Conservation (phyloP, 257 asterid genomes). For the Solanum bulbocastanum region DNA sequence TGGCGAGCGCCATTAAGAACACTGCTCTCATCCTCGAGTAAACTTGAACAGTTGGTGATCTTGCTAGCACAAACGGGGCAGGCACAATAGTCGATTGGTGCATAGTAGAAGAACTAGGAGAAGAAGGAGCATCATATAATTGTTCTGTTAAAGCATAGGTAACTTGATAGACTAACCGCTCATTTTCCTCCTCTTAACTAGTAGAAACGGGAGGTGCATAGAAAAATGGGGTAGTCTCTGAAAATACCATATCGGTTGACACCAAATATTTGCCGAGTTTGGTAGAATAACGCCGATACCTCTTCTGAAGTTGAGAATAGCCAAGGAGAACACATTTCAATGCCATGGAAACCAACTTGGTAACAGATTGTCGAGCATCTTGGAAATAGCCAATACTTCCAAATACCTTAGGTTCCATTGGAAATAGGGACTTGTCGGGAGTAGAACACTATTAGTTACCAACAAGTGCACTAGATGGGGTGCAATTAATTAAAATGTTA, state of each 20-base stretch:
- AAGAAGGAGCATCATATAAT: no score
- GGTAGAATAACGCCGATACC: background rate
- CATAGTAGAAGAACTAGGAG: no score
- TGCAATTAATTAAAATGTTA: background rate
- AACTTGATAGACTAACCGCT: background rate
- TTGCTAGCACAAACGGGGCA: background rate
- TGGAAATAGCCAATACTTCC: background rate
- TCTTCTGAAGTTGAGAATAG: background rate
- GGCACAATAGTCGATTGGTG: background rate
- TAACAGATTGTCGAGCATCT: background rate
- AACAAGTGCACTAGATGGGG: background rate
- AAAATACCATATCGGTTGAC: background rate
- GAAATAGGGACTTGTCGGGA: background rate
- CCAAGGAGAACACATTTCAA: background rate
- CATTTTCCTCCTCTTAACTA: background rate
- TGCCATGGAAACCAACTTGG: background rate
- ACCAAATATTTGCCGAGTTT: background rate
- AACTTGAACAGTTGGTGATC: background rate
- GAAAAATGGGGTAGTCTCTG: background rate
- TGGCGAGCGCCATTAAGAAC: no score
- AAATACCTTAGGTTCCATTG: background rate
- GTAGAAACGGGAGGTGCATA: background rate
- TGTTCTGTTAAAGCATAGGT: background rate
- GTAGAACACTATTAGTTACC: background rate
- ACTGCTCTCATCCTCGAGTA: background rate